Evolutionary conservation across 1,139 yeast genomes (phyloP).

Genomic region (Yamadazyma atlantica): DNA sequence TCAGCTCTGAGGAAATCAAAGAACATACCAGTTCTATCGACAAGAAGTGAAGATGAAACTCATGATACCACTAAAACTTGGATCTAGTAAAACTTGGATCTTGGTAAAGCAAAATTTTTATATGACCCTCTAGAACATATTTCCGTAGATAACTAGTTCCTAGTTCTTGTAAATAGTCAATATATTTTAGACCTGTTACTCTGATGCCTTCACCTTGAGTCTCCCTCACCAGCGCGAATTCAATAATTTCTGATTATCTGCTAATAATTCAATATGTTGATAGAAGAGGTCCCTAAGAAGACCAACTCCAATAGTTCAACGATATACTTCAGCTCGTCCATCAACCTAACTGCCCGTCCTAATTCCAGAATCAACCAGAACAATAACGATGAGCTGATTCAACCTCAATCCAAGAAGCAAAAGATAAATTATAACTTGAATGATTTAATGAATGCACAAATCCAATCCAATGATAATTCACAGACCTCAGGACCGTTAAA

Average conservation of each 20-base stretch:
- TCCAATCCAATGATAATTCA: constrained; percentile 29
- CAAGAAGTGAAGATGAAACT: background rate
- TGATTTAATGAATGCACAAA: constrained; percentile 46
- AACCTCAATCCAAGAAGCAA: constrained; percentile 29
- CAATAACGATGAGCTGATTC: constrained; percentile 18
- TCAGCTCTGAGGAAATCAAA: constrained; percentile 35
- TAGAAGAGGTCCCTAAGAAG: constrained; percentile 46
- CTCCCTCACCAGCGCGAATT: too few relatives aligned
- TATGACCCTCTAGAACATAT: background rate
- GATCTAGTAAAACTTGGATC: too few relatives aligned
- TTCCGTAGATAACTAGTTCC: background rate
- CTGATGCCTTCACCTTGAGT: background rate
- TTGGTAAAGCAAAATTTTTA: too few relatives aligned
- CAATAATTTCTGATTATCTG: too few relatives aligned
- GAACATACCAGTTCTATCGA: background rate
- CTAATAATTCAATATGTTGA: constrained; percentile 42
- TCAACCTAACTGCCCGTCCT: constrained; percentile 44
- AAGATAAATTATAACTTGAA: constrained; percentile 48
- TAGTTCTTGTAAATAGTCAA: background rate
- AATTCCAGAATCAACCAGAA: constrained; percentile 18
- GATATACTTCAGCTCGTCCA: constrained; percentile 44
- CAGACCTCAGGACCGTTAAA: constrained; percentile 36
- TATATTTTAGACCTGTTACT: too few relatives aligned
- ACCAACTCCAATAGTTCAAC: constrained; percentile 35
- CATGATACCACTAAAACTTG: too few relatives aligned